These are phyloP conservation scores for Sporisorium scitamineum DNA, from an alignment of 1,284 basidiomycete species.

Conservation along the genomic window DNA sequence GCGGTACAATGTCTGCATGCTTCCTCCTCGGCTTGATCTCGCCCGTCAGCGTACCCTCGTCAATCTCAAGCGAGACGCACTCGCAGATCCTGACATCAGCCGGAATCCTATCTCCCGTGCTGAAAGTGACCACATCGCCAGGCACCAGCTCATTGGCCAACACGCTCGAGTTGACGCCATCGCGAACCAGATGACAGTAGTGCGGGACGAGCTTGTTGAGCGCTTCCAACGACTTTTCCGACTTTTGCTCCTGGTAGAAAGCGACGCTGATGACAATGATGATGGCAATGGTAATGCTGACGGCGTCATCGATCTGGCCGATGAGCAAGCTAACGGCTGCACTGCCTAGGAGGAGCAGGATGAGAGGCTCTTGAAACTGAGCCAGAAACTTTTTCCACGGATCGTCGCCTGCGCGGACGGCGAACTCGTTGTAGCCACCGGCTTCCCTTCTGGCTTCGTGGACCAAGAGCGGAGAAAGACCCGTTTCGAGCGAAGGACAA, in stretches of 20 bases:
- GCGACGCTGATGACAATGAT: conserved; percentile 93
- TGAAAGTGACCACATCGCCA: conserved; percentile 89
- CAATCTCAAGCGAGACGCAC: conserved; percentile 87
- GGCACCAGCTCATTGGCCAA: conserved; percentile 95
- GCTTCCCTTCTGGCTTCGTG: conserved; percentile 34
- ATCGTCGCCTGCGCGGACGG: conserved; percentile 84
- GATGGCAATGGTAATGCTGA: conserved; percentile 93
- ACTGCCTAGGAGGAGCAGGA: conserved; percentile 87
- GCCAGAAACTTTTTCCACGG: conserved; percentile 86
- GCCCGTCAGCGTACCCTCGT: conserved; percentile 94
- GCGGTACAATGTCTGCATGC: conserved; percentile 72
- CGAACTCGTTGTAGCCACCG: conserved; percentile 81
- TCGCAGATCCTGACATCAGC: conserved; percentile 87
- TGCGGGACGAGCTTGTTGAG: conserved; percentile 96
- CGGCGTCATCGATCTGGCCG: conserved; percentile 92
- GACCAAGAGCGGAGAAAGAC: conserved; percentile 43
- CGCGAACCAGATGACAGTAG: conserved; percentile 90
- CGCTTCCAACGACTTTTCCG: conserved; percentile 92
- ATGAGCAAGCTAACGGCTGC: conserved; percentile 87
- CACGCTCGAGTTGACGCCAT: conserved; percentile 72
- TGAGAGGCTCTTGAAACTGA: conserved; percentile 93
- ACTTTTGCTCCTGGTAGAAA: conserved; percentile 93
- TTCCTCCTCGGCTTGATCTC: conserved; percentile 88
- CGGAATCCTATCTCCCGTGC: conserved; percentile 89
- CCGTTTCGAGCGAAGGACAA: conserved; percentile 50